Evolutionary conservation across 2,329 filamentous ascomycete genomes (phyloP), one percentile per base, ranked within the genome.

Genomic region (Metarhizium rileyi): DNA sequence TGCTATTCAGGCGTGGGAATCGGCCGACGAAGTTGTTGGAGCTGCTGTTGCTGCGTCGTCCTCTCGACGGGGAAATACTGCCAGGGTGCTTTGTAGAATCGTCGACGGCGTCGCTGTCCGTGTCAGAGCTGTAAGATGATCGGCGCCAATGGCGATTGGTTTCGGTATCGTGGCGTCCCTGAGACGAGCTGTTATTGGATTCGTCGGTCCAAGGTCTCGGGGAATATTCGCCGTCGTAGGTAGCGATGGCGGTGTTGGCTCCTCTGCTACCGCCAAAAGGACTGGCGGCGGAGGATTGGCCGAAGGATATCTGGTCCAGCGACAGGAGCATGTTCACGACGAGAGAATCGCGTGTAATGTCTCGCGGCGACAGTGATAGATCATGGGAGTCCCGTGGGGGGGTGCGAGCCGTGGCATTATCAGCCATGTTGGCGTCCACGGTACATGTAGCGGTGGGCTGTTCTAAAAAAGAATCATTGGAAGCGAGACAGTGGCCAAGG

Each of bases 301-400:
- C 73, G 57, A 79, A 74, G 38, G 80, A 84, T 62, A 91, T 82
- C 66, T 91, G 86, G 68, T 95, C 91, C 55, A 98, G 83, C 38
- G 90, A 95, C 56, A 93, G 75, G 53, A 97, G 81, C 85, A 98
- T 93, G 67, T 96, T 95, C 67, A 93, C 86, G 52, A 98, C 89
- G 57, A 98, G 83, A 33, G 90, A 96, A 63, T 95, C 88, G 57
- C 91, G 83, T 38, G 87, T 88, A 55, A 87, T 81, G 63, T 87
- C 81, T 53, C 83, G 76, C 45, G 86, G 81, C 46, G 84, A 84
- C 59, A 95, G 76, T 51, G 87, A 90, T 54, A 96, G 76, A 66
- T 95, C 90, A 73, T 96, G 90, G 45, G 86, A 89, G 68, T 90
- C 83, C 56, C 77, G 71, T 49, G 28, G 25, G 44, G 65, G 62